phyloP scores from a whole-genome alignment of 768 basidiomycete species.

The Russula emetica region DNA sequence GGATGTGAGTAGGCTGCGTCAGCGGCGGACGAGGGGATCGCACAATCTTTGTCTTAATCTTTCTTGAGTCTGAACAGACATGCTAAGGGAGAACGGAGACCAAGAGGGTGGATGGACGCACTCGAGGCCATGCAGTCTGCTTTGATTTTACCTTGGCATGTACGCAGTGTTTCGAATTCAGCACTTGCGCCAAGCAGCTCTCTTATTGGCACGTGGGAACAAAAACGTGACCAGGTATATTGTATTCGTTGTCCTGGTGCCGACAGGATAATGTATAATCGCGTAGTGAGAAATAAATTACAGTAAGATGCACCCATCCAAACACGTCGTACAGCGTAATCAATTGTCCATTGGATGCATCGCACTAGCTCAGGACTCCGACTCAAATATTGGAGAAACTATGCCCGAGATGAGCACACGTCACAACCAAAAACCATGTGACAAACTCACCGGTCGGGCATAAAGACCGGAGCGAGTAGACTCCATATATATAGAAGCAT shows the following conservation, averaged over 20 bases:
- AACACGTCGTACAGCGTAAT: conserved; percentile 6
- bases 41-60: conserved; percentile 42
- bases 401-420: not conserved
- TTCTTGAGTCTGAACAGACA: conserved; percentile 27
- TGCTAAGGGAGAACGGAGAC: conserved; percentile 4
- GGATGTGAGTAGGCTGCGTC: conserved; percentile 20
- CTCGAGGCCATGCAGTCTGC: conserved; percentile 33
- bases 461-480: conserved; percentile 78
- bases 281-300: not conserved
- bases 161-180: not conserved
- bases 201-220: not conserved
- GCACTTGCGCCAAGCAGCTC: no score
- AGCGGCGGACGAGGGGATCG: conserved; percentile 32
- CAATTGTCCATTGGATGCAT: not conserved
- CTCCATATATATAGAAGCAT: conserved; percentile 84
- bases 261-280: conserved; percentile 5
- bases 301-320: conserved; percentile 5
- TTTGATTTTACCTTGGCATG: not conserved
- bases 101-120: conserved; percentile 25
- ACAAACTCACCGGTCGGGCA: conserved; percentile 76
- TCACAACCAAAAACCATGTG: not conserved
- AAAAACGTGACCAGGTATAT: not conserved
- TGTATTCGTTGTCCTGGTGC: not conserved
- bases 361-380: not conserved
- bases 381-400: conserved; percentile 16